Percentiles rank a stretch among this genome's conserved stretches.
These are phyloP conservation scores for Stagonosporopsis rhizophila DNA, from an alignment of 2,329 filamentous ascomycete species.

Conservation along the genomic window DNA sequence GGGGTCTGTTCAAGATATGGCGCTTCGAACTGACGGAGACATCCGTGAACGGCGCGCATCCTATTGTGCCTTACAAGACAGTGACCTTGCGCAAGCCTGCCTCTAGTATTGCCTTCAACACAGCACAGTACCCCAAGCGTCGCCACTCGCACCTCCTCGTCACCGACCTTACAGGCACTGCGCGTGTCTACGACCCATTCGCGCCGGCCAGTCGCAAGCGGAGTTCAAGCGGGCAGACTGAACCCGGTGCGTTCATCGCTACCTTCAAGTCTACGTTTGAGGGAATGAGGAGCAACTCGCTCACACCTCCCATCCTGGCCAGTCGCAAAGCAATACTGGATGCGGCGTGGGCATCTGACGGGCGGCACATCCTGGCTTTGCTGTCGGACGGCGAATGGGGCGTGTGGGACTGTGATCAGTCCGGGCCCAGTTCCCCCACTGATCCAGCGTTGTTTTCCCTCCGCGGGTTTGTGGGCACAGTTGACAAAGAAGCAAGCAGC, in stretches of 20 bases:
- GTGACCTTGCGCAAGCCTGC: constrained; percentile 59
- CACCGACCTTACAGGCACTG: constrained; percentile 61
- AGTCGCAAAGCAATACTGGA: constrained; percentile 58
- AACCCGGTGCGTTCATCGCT: constrained; percentile 40
- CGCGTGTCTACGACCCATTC: constrained; percentile 65
- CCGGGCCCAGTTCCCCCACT: constrained; percentile 39
- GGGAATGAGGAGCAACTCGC: constrained; percentile 31
- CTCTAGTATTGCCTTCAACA: constrained; percentile 61
- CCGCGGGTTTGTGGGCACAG: constrained; percentile 45
- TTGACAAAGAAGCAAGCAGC: constrained; percentile 30
- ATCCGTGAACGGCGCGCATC: constrained; percentile 47
- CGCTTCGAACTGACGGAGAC: constrained; percentile 49
- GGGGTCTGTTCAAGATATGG: constrained; percentile 51
- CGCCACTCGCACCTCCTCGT: constrained; percentile 64
- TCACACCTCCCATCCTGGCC: constrained; percentile 40
- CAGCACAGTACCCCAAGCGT: constrained; percentile 59
- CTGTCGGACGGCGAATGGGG: constrained; percentile 61
- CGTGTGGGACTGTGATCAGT: constrained; percentile 56
- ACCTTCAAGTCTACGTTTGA: constrained; percentile 47
- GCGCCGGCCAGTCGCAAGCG: constrained; percentile 40
- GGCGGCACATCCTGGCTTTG: constrained; percentile 55
- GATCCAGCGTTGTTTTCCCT: constrained; percentile 45
- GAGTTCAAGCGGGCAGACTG: constrained; percentile 23
- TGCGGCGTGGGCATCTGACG: constrained; percentile 56
- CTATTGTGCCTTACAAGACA: constrained; percentile 54